A percentile compares a stretch with the other conserved stretches of the same genome.
These are phyloP conservation scores for Ballota nigra DNA, from an alignment of 257 asterid genomes.

Conservation along the genomic window DNA sequence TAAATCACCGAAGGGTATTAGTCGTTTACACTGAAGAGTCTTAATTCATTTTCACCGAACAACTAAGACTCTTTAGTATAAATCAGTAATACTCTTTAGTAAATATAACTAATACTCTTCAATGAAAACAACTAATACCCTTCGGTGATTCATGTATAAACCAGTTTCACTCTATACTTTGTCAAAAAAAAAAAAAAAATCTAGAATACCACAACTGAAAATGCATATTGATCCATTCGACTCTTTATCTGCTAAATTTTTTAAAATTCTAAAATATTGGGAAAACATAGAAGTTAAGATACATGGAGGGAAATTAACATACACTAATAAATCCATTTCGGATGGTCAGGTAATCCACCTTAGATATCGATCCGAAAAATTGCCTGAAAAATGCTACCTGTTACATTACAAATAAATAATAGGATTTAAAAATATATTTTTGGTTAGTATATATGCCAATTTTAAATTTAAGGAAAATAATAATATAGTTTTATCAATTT, in stretches of 20 bases:
- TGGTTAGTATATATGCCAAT: neutral
- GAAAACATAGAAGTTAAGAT: too few relatives aligned
- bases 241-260: neutral
- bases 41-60: too few relatives aligned
- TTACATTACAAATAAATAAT: neutral
- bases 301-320: conserved; percentile 19
- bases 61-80: too few relatives aligned
- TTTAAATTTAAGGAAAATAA: neutral
- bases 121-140: too few relatives aligned
- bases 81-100: too few relatives aligned
- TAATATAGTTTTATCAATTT: too few relatives aligned
- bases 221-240: neutral
- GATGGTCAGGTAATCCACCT: conserved; percentile 64
- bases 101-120: too few relatives aligned
- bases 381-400: conserved; percentile 85
- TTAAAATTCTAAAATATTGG: neutral
- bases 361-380: conserved; percentile 63
- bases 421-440: neutral
- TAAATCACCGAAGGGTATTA: too few relatives aligned
- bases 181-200: too few relatives aligned
- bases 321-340: conserved; percentile 76
- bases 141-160: too few relatives aligned
- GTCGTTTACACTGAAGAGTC: too few relatives aligned
- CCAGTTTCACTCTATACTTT: too few relatives aligned
- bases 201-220: neutral